Evolutionary conservation across 2,329 filamentous ascomycete species (phyloP).

Genomic region (Botryosphaeria agaves): DNA sequence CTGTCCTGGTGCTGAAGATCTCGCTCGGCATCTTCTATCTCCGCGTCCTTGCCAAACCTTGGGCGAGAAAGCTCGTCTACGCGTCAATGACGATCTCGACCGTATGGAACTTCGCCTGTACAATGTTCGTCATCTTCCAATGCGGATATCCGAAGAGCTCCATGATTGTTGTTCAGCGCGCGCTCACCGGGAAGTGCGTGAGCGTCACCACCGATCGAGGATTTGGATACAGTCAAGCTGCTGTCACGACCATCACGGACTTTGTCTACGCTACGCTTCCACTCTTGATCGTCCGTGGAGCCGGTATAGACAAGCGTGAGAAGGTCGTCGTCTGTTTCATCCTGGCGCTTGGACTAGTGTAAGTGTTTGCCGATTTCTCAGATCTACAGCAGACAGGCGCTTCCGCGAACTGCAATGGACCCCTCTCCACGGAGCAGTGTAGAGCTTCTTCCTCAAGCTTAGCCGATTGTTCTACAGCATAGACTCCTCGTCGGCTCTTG

Average conservation of each 20-base stretch:
- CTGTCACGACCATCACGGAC: conserved; percentile 20
- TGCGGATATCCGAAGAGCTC: conserved; percentile 10
- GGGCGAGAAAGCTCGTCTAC: conserved; percentile 16
- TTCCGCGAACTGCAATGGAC: too few relatives aligned
- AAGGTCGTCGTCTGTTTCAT: conserved; percentile 23
- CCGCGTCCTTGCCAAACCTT: conserved; percentile 22
- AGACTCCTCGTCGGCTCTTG: neutral
- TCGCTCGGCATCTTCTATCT: conserved; percentile 27
- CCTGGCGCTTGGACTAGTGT: conserved; percentile 23
- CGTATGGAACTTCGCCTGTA: conserved; percentile 14
- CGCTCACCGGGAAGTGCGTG: too few relatives aligned
- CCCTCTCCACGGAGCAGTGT: too few relatives aligned
- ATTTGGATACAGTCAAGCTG: conserved; percentile 6
- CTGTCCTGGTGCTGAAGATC: conserved; percentile 24
- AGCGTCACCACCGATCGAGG: conserved; percentile 1
- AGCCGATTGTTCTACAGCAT: neutral
- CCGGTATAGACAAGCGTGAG: conserved; percentile 21
- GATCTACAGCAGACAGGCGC: too few relatives aligned
- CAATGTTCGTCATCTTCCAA: conserved; percentile 11
- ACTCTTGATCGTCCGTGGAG: conserved; percentile 19
- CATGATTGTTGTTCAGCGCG: neutral
- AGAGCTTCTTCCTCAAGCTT: too few relatives aligned
- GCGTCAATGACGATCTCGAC: conserved; percentile 11
- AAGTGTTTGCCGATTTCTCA: too few relatives aligned
- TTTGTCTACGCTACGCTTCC: conserved; percentile 20